phyloP scores from a whole-genome alignment of 208 protist species.

The Wallacemonas sp. region DNA sequence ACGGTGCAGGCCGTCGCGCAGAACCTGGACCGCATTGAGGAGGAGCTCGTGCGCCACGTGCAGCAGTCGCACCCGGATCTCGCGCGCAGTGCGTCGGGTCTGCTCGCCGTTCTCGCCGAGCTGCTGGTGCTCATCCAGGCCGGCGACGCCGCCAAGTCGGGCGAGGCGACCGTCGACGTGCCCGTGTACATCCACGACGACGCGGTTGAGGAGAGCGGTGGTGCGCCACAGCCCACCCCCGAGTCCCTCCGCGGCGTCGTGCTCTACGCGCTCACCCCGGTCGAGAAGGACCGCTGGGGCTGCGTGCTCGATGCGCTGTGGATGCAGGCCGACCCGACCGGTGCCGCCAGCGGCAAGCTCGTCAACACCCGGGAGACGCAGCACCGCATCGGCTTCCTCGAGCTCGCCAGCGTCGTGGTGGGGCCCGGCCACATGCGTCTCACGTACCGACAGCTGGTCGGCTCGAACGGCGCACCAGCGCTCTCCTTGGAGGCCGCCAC shows the following conservation, averaged over 20 bases:
- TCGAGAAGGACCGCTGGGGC: slow-evolving; percentile 57
- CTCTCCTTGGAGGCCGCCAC: not conserved
- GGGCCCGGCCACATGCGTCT: slow-evolving; percentile 12
- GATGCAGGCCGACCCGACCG: slow-evolving; percentile 66
- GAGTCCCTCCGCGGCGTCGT: slow-evolving; percentile 15
- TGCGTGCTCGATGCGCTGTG: slow-evolving; percentile 69
- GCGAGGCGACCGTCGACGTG: slow-evolving; percentile 22
- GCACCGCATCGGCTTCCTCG: slow-evolving; percentile 19
- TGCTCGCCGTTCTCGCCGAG: slow-evolving; percentile 34
- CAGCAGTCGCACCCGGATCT: not conserved
- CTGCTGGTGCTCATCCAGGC: slow-evolving; percentile 22
- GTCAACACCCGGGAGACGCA: slow-evolving; percentile 23
- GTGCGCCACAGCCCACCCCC: not conserved
- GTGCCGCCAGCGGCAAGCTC: slow-evolving; percentile 47
- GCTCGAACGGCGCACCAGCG: slow-evolving; percentile 3
- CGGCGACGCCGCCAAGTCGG: slow-evolving; percentile 10
- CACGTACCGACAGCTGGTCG: slow-evolving; percentile 11
- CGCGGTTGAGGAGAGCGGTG: slow-evolving; percentile 8
- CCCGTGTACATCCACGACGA: slow-evolving; percentile 29
- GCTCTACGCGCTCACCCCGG: slow-evolving; percentile 27
- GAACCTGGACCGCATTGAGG: slow-evolving; percentile 12
- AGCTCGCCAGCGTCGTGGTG: slow-evolving; percentile 21
- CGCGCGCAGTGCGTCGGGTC: slow-evolving; percentile 17
- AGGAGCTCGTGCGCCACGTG: not conserved
- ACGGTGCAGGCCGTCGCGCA: slow-evolving; percentile 11